Evolutionary conservation across 164 flowering plant species (phyloP).

Genomic region (Sextonia rubra): DNA sequence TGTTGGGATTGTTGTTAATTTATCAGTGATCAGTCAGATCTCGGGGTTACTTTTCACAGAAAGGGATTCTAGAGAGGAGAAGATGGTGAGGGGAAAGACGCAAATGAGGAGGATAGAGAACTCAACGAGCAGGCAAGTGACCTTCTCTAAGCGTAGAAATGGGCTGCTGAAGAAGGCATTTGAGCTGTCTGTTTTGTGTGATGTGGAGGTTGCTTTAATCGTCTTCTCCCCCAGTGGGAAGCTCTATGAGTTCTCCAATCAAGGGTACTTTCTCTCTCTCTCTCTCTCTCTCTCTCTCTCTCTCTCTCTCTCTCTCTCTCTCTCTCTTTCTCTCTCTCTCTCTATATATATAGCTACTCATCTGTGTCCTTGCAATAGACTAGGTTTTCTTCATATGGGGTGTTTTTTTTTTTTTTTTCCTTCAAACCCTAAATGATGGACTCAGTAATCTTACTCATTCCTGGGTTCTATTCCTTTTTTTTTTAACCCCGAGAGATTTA

Average conservation of each 20-base stretch:
- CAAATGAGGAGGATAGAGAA: conserved; percentile 69
- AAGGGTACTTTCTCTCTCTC: conserved; percentile 29
- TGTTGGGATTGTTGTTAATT: too few species aligned
- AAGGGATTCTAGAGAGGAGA: background rate
- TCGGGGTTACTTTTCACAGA: background rate
- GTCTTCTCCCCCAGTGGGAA: conserved; percentile 66
- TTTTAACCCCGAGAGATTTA: too few species aligned
- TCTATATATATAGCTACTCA: too few species aligned
- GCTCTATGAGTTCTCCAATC: conserved; percentile 62
- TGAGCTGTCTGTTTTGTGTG: conserved; percentile 67
- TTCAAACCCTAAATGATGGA: too few species aligned
- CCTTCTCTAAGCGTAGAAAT: conserved; percentile 64
- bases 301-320: too few species aligned
- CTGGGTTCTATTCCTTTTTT: too few species aligned
- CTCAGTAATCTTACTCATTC: too few species aligned
- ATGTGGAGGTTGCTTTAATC: conserved; percentile 60
- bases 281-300: too few species aligned
- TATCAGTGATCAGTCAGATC: background rate
- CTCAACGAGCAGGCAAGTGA: conserved; percentile 70
- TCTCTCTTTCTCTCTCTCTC: too few species aligned
- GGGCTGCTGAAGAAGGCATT: conserved; percentile 70
- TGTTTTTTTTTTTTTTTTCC: too few species aligned
- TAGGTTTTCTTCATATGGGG: too few species aligned
- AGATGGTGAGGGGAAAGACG: conserved; percentile 76
- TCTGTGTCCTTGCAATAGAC: too few species aligned